Conservation (phyloP, 2,329 filamentous ascomycete species). For the Trichophyton schoenleinii region DNA sequence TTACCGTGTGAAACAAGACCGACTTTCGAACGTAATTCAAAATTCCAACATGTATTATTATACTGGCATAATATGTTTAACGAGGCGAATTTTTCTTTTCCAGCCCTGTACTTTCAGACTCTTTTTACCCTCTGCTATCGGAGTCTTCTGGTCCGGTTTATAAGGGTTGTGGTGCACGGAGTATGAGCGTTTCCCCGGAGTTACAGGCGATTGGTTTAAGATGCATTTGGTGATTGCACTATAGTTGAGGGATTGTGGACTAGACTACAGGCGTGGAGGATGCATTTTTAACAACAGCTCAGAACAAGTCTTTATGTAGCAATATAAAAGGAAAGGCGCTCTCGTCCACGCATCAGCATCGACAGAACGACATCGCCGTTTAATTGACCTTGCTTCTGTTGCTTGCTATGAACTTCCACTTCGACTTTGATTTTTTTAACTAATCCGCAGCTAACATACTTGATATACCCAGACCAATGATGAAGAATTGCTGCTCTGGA, state of each 20-base stretch:
- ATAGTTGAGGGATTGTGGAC: neutral
- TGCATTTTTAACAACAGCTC: neutral
- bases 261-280: neutral
- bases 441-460: no score
- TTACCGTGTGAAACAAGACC: neutral
- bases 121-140: neutral
- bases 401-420: no score
- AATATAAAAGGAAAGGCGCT: neutral
- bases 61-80: neutral
- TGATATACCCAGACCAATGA: no score
- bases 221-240: neutral
- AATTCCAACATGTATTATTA: neutral
- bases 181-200: neutral
- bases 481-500: no score
- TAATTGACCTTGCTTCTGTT: no score
- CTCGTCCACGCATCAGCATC: neutral
- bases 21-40: neutral
- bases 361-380: no score
- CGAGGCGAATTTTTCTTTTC: neutral
- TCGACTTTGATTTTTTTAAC: no score
- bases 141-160: neutral
- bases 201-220: neutral
- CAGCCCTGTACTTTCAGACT: neutral
- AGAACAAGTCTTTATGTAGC: neutral
- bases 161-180: neutral